These are phyloP conservation scores for Erysiphe pulchra DNA, from an alignment of 2,329 filamentous ascomycete species.

Conservation along the genomic window DNA sequence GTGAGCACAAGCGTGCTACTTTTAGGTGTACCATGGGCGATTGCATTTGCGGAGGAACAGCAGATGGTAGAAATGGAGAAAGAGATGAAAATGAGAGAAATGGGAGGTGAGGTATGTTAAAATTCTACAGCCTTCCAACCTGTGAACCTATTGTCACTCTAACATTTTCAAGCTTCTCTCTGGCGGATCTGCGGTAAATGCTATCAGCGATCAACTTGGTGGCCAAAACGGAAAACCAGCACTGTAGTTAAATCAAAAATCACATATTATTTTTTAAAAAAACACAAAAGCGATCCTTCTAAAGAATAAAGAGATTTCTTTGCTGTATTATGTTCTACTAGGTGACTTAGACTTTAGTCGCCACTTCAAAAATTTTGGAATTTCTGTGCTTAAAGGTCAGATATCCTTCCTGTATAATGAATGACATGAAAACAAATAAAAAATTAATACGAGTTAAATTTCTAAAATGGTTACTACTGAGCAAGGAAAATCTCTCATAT, in stretches of 20 bases:
- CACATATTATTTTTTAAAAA: no score
- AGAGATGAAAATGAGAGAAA: constrained; percentile 87
- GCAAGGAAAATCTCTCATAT: no score
- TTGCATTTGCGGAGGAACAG: constrained; percentile 89
- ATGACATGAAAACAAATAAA: no score
- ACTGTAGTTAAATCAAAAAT: constrained; percentile 5
- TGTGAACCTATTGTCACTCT: background rate
- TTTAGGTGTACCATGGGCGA: constrained; percentile 74
- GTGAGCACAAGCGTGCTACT: constrained; percentile 73
- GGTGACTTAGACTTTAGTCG: no score
- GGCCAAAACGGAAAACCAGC: constrained; percentile 10
- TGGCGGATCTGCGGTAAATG: constrained; percentile 6
- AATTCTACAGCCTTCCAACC: background rate
- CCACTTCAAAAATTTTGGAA: no score
- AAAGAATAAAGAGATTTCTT: no score
- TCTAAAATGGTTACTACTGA: no score
- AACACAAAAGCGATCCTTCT: no score
- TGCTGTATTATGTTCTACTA: no score
- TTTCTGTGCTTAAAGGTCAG: no score
- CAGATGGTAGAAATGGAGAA: constrained; percentile 94
- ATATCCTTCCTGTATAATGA: no score
- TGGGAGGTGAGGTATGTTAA: constrained; percentile 43
- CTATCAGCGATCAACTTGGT: constrained; percentile 10
- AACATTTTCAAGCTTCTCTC: constrained; percentile 6
- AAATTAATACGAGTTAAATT: no score